Evolutionary conservation across 768 basidiomycete genomes (phyloP), one percentile per base, ranked within the genome.

Genomic region (Rubroboletus pulcherrimus): DNA sequence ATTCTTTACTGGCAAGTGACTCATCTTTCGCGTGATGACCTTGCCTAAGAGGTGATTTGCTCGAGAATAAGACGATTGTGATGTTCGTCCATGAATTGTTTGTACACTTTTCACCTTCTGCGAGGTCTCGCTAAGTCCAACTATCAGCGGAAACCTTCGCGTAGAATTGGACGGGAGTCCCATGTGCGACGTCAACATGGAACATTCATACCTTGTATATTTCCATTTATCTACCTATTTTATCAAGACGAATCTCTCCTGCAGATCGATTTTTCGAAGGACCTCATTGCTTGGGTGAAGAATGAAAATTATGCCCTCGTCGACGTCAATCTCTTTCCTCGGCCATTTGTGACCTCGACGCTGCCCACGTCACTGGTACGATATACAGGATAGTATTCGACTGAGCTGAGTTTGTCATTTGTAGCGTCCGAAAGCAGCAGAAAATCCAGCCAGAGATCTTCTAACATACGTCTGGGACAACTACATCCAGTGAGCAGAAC

Each of bases 21-120:
- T 48, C 33, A n/a, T 49, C 17, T 33, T 49, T 37, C 53, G 24
- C 38, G 47, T 42, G n/a, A 49, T 55, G 38, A 43, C 57, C 21
- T 41, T 39, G 2, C 26, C 50, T 15, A 57, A 97, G 95, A 33
- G 73, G 78, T 43, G 89, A 95, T 69, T 75, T 98, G 33, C 87
- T 91, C 64, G 79, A 86, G 29, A 86, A 88, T 52, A 74, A 83
- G 31, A 91, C 88, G 0, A 65, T 98, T 26, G 82, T 98, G 30
- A 73, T 98, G 40, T 91, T 98, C 65, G 84, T 90, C 6, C 97
- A 99, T 73, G 95, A 98, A 75, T 93, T 98, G 96, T 96, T 69
- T 68, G 91, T 73, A 30, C 33, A 30, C 50, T 19, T 38, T 41
- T 44, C 21, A 33, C 4, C 51, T 7, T 33, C 47, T 51, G 6